These are phyloP conservation scores for Malus orientalis DNA, from an alignment of 306 rosid genomes.

Conservation along the genomic window DNA sequence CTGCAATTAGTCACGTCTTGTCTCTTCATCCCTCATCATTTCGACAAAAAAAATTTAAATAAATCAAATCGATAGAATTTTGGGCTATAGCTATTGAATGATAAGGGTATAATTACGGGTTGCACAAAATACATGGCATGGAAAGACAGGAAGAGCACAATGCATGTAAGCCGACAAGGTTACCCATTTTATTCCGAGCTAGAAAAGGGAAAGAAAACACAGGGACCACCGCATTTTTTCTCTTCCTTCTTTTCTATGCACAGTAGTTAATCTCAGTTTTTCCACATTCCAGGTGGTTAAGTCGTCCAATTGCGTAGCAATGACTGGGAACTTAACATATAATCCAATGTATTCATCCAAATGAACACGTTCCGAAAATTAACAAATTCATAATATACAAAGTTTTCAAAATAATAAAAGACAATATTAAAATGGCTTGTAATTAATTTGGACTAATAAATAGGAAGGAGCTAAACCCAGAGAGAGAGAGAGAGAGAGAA, in stretches of 20 bases:
- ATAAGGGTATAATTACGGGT: not conserved
- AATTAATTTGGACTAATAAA: not conserved
- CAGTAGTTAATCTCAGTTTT: not conserved
- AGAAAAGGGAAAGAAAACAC: not conserved
- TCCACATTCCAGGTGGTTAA: too few relatives aligned
- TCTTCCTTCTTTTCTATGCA: not conserved
- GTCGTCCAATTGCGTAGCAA: not conserved
- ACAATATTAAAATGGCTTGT: not conserved
- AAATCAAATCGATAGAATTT: not conserved
- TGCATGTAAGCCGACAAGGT: not conserved
- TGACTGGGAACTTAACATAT: not conserved
- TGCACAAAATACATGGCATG: not conserved
- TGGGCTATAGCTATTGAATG: not conserved
- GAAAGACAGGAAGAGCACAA: not conserved
- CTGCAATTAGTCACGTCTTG: constrained; percentile 5
- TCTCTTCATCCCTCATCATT: not conserved
- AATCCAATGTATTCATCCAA: too few relatives aligned
- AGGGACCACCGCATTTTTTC: not conserved
- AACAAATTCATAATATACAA: not conserved
- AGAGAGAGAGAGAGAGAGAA: not conserved
- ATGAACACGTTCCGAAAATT: not conserved
- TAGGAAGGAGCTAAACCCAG: not conserved
- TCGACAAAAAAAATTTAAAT: not conserved
- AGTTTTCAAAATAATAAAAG: not conserved
- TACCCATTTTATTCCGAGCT: not conserved